Evolutionary conservation across 2,329 filamentous ascomycete genomes (phyloP).

Genomic region (Didymella glomerata): DNA sequence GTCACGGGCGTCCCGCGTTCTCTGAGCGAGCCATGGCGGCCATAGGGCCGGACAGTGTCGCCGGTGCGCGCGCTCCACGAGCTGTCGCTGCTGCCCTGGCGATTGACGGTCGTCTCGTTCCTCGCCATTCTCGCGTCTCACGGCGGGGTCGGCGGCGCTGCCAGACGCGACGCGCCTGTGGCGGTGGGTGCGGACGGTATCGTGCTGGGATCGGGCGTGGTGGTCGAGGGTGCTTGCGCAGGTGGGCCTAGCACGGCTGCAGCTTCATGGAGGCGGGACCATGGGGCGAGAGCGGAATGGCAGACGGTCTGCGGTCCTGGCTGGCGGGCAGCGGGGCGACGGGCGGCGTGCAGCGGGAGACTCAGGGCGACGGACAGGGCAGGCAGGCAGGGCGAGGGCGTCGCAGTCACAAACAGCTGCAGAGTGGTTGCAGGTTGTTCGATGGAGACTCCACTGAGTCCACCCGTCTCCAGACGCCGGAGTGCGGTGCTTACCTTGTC

Average conservation of each 20-base stretch:
- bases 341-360: slow-evolving; percentile 10
- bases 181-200: slow-evolving; percentile 28
- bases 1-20: slow-evolving; percentile 52
- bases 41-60: slow-evolving; percentile 66
- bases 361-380: slow-evolving; percentile 9
- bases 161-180: slow-evolving; percentile 17
- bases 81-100: slow-evolving; percentile 72
- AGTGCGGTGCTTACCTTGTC: slow-evolving; percentile 19
- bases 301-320: background rate
- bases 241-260: slow-evolving; percentile 48
- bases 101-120: slow-evolving; percentile 70
- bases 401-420: slow-evolving; percentile 7
- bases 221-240: slow-evolving; percentile 45
- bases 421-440: slow-evolving; percentile 12
- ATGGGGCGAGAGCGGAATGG: slow-evolving; percentile 13
- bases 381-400: slow-evolving; percentile 4
- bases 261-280: slow-evolving; percentile 48
- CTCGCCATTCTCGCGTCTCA: slow-evolving; percentile 65
- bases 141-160: slow-evolving; percentile 22
- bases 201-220: slow-evolving; percentile 22
- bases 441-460: slow-evolving; percentile 29
- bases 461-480: slow-evolving; percentile 6
- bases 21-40: slow-evolving; percentile 43
- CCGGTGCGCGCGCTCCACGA: slow-evolving; percentile 72
- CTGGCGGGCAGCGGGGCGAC: background rate